Conservation (phyloP, 2,329 filamentous ascomycete genomes). For the Ophiognomonia clavigignenti-juglandacearum region DNA sequence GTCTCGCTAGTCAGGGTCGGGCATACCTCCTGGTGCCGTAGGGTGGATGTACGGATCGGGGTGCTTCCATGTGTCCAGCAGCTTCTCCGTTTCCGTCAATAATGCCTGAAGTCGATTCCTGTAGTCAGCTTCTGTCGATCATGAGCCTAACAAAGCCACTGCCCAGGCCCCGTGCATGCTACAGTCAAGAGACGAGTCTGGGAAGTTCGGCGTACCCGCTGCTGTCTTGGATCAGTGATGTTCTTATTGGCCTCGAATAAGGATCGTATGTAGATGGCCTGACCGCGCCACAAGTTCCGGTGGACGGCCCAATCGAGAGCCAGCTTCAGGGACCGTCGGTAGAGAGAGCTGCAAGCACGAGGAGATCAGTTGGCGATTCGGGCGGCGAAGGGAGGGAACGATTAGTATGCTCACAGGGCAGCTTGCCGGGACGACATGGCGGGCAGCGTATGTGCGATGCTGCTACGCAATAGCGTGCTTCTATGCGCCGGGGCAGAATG, state of each 20-base stretch:
- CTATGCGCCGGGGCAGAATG: too few species aligned
- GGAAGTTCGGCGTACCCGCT: slow-evolving; percentile 58
- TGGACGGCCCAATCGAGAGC: slow-evolving; percentile 94
- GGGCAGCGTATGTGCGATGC: slow-evolving; percentile 7
- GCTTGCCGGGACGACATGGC: slow-evolving; percentile 44
- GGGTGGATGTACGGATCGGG: slow-evolving; percentile 88
- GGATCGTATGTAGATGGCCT: slow-evolving; percentile 91
- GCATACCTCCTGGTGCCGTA: slow-evolving; percentile 84
- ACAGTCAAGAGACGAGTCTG: neutral
- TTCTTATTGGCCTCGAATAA: slow-evolving; percentile 92
- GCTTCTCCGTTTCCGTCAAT: slow-evolving; percentile 79
- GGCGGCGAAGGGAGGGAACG: slow-evolving; percentile 13
- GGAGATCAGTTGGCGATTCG: neutral
- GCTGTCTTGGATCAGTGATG: slow-evolving; percentile 77
- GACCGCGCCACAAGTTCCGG: slow-evolving; percentile 87
- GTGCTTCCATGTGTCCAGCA: slow-evolving; percentile 94
- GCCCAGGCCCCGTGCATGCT: neutral
- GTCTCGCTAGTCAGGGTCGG: neutral
- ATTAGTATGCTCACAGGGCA: slow-evolving; percentile 43
- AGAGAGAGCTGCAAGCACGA: slow-evolving; percentile 63
- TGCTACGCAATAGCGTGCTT: neutral
- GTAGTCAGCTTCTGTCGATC: slow-evolving; percentile 10
- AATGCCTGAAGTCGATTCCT: slow-evolving; percentile 54
- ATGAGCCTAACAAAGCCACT: neutral
- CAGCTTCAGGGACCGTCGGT: slow-evolving; percentile 88